Percentiles rank a stretch among this genome's conserved stretches.
phyloP scores from a whole-genome alignment of 495 filamentous ascomycete species.

The Endocarpon pusillum region DNA sequence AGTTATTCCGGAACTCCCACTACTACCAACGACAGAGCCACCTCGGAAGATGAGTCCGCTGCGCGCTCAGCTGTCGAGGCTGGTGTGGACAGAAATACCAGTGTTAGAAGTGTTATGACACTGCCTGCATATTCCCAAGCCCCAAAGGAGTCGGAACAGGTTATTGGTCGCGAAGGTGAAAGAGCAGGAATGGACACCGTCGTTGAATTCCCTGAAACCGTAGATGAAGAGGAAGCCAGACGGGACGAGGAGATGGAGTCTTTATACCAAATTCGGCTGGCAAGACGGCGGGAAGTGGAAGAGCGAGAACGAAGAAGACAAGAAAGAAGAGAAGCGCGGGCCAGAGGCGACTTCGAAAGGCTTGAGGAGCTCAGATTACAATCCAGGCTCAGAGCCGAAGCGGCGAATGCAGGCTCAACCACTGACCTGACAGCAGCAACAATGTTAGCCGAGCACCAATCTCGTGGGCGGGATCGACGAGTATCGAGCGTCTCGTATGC shows the following conservation, averaged over 20 bases:
- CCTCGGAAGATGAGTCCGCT: conserved; percentile 1
- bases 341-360: conserved; percentile 44
- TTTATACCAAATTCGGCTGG: conserved; percentile 73
- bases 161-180: conserved; percentile 85
- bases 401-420: conserved; percentile 15
- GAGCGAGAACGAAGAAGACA: conserved; percentile 60
- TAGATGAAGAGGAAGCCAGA: conserved; percentile 55
- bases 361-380: conserved; percentile 39
- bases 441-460: conserved; percentile 49
- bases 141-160: conserved; percentile 56
- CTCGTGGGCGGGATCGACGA: conserved; percentile 50
- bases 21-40: conserved; percentile 8
- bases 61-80: conserved; percentile 9
- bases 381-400: conserved; percentile 17
- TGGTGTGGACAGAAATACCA: conserved; percentile 67
- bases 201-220: conserved; percentile 62
- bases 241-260: conserved; percentile 90
- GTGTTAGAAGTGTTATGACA: conserved; percentile 81
- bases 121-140: conserved; percentile 62
- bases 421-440: conserved; percentile 15
- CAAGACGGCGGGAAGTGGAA: conserved; percentile 54
- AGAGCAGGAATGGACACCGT: conserved; percentile 83
- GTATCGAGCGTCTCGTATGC: conserved; percentile 77
- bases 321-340: conserved; percentile 48
- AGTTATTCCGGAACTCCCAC: conserved; percentile 10